Base-by-base conservation (phyloP, 2,329 filamentous ascomycete genomes). In the Diaporthe sp. region DNA sequence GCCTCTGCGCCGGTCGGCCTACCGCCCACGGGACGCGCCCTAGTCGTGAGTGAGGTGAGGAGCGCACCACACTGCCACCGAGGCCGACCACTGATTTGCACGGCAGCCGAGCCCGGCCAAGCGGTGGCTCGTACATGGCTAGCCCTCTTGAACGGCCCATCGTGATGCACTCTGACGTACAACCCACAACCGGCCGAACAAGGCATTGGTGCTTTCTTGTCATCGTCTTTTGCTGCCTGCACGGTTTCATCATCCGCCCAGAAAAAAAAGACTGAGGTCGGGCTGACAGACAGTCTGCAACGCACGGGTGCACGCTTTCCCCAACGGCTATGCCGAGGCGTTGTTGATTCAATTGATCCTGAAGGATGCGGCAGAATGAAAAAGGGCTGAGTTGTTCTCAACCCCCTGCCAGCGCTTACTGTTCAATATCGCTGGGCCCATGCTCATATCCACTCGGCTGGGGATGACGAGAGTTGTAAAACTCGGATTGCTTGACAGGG, bases 301-400 rank as follows among this genome's bases (percentile, higher is more conserved):
- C 42, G 44, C 25, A 31, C 28, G 25, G 39, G 17, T 31, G n/a
- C 60, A 28, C 13, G 60, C 39, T n/a, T 22, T 8, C 15, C 6
- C 42, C 42, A 22, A 46, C 25, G 39, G 25, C 25, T 34, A 46
- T 49, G 61, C 61, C 5, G 42, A 34, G 25, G 42, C 25, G 53
- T 31, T 15, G 31, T 62, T 28, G 42, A 31, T 65, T 65, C 61
- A 65, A 65, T 65, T 65, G 61, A 65, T 65, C 61, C 61, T 65
- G 61, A 46, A 65, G 61, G 61, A 65, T 65, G 28, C 42, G 42
- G 42, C 42, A 65, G 25, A 44, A 10, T 13, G 31, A 28, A 46
- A n/a, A 25, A 17, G 12, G 37, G 60, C 60, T 25, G 39, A 31
- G 31, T 22, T 28, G 17, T 6, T 31, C 39, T 19, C n/a, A 9